Evolutionary conservation across 1,139 yeast genomes (phyloP), one percentile per base, ranked within the genome.

Genomic region (Hyphopichia burtonii): DNA sequence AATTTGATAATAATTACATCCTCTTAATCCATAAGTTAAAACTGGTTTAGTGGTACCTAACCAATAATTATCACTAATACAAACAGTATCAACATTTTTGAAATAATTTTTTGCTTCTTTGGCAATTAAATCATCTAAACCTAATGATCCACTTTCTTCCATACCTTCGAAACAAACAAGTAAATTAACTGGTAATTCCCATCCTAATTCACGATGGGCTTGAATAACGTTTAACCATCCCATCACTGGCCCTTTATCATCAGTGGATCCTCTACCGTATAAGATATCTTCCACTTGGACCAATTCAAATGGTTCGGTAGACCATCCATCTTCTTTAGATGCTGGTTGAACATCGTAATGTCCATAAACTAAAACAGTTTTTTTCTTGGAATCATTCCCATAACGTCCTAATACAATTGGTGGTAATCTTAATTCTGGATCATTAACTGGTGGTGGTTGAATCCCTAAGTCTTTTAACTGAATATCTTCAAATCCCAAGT

Each of bases 261-360:
- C 99, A 39, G 97, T 86, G 31, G 96, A 73, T 37, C 99, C 99
- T 68, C 99, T 83, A 41, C 97, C 99, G 56, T 78, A 83, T 58
- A 93, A 71, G 46, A 83, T 75, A 45, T 75, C 84, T 47, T 79
- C 82, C 42, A 66, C 79, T 53, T 83, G 77, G 49, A 73, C 76
- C 59, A 93, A 68, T 44, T 71, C 73, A 67, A 93, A 93, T 10
- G 99, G 99, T 51, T 90, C 96, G 38, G 95, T 79, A 57, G 76
- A 72, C 99, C 99, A 93, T 28, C 99, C 99, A 61, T 93, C 99
- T 55, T 87, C 96, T 48, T 74, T 57, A 39, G 78, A 69, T 15
- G 99, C 99, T 8, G 99, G 99, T 71, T 93, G 99, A 47, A 93
- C 99, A 58, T 93, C 99, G 67, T 91, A 91, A 65, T 93, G 99